A percentile compares a stretch with the other conserved stretches of the same genome.
These are phyloP conservation scores for Clarireedia paspali DNA, from an alignment of 2,329 filamentous ascomycete species.

Conservation along the genomic window DNA sequence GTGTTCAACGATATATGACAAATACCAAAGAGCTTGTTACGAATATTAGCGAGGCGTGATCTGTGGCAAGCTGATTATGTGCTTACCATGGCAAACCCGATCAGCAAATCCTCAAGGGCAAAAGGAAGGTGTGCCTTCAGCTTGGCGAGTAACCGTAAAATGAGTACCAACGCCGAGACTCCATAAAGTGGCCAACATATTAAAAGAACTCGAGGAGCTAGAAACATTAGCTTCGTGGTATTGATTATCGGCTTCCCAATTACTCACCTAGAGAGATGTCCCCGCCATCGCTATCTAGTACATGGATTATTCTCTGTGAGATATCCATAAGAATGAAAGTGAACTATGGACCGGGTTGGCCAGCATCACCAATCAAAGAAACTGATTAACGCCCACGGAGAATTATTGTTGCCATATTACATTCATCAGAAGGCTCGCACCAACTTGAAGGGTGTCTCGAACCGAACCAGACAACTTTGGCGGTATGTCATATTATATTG, in stretches of 20 bases:
- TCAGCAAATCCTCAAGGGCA: neutral
- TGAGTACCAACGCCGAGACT: slow-evolving; percentile 1
- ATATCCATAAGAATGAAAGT: neutral
- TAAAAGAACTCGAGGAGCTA: neutral
- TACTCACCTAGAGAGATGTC: slow-evolving; percentile 2
- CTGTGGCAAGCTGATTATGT: neutral
- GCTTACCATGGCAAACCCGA: slow-evolving; percentile 2
- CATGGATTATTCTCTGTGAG: neutral
- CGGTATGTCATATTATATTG: too few species aligned
- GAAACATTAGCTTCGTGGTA: neutral
- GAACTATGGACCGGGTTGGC: too few species aligned
- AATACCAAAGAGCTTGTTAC: neutral
- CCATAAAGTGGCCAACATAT: slow-evolving; percentile 6
- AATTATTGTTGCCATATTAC: too few species aligned
- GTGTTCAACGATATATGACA: slow-evolving; percentile 1
- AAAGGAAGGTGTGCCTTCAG: neutral
- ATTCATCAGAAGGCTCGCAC: too few species aligned
- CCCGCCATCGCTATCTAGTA: neutral
- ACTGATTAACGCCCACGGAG: too few species aligned
- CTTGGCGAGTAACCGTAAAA: slow-evolving; percentile 2
- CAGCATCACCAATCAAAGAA: too few species aligned
- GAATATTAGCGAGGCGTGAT: neutral
- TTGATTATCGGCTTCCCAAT: neutral
- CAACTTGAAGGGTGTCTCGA: too few species aligned
- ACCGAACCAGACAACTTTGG: too few species aligned